Evolutionary conservation across 352 stramenopile genomes (phyloP), one percentile per base, ranked within the genome.

Genomic region (Phytophthora citricola): DNA sequence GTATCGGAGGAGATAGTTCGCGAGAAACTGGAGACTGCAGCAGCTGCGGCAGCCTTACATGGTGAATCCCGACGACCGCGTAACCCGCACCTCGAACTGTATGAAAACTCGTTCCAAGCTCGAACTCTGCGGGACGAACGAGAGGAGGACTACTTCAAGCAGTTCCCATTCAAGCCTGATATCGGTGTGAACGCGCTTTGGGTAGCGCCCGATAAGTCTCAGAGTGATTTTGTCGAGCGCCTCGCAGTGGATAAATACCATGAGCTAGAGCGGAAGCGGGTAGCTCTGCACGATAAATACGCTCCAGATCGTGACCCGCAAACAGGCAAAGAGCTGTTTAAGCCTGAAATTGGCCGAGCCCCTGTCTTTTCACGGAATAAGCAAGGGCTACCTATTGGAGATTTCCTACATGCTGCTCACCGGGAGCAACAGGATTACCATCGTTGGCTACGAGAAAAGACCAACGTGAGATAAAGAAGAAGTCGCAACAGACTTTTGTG

Each of bases 161-260:
- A 91, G 66, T 92, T 86, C 64, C 55, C 86, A 11, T 91, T 93
- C 74, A 91, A 91, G 57, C 86, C 86, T 17, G 72, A 94, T 58
- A 93, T 94, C 52, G 86, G 86, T 12, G 76, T 93, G 9, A 92
- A 92, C 52, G 58, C 81, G 26, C 65, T 91, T 1, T 93, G 85
- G 85, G 69, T 76, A 39, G 71, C 63, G 10, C 45, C 58, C 5
- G 61, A 79, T 24, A 62, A 70, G 12, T 76, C 70, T 10, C 63
- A 78, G 11, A 79, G 71, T 1, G 84, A 87, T 53, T 76, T 94
- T 46, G 83, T 92, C 10, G 69, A 92, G 55, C 77, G 83, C 5
- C 79, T 94, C 9, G 83, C 86, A 5, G 85, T 94, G 17, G 68
- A 79, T 29, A 87, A 87, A 27, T 91, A 85, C 32, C 78, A 90